phyloP scores from a whole-genome alignment of 2,329 filamentous ascomycete genomes.

The Colletotrichum sp. region DNA sequence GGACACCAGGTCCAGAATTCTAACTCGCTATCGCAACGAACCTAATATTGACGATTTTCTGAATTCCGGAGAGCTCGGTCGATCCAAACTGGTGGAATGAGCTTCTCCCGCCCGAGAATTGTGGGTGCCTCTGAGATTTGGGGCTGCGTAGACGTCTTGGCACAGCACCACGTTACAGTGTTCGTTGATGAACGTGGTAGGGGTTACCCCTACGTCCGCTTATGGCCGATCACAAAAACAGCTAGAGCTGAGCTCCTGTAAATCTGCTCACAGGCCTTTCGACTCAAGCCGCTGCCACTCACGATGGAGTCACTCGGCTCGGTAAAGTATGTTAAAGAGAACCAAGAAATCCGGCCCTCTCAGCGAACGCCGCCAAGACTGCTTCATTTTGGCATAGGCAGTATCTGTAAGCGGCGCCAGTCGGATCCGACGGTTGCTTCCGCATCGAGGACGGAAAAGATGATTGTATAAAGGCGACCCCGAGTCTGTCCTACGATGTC shows the following conservation, averaged over 20 bases:
- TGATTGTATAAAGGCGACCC: neutral
- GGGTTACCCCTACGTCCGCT: neutral
- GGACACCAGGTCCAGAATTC: neutral
- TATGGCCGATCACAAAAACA: neutral
- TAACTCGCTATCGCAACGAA: neutral
- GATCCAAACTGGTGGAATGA: neutral
- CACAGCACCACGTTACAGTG: neutral
- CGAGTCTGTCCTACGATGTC: neutral
- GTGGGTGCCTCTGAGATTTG: neutral
- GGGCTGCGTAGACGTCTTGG: neutral
- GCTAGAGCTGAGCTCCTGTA: neutral
- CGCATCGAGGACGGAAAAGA: neutral
- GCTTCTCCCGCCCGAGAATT: neutral
- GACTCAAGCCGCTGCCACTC: neutral
- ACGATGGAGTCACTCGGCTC: neutral
- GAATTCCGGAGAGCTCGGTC: neutral
- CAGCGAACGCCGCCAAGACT: neutral
- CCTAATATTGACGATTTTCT: neutral
- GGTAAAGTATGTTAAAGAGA: slow-evolving; percentile 3
- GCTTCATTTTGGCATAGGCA: neutral
- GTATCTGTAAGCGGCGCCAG: neutral
- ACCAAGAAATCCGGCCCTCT: neutral
- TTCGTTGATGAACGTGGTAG: neutral
- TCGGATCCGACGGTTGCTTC: neutral
- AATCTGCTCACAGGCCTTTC: neutral